Evolutionary conservation across 192 early-diverging fungal genomes (phyloP), one percentile per base, ranked within the genome.

Genomic region (Backusella westeae): DNA sequence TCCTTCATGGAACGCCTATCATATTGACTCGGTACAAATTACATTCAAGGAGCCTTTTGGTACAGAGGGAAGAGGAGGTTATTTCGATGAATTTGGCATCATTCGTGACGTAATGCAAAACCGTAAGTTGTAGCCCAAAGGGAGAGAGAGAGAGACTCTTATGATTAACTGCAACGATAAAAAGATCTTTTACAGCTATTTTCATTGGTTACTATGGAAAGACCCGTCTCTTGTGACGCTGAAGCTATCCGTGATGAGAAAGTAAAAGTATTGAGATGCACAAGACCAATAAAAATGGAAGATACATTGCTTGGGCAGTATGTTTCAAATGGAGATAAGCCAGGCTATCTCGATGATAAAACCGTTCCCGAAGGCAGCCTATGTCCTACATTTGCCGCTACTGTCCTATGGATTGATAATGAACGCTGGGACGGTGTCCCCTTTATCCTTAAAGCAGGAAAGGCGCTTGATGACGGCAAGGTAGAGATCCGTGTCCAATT

Each of bases 71-170:
- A 92, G 97, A 75, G 97, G 97, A 71, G 97, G 97, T 6, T 98
- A 98, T 92, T 97, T 98, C 94, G 93, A 98, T 81, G 94, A 97
- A 80, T 96, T 96, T 87, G 96, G 96, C 41, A 97, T 98, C 46
- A 96, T 99, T 76, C 95, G 97, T 73, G 97, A 99, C 77, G 97
- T 99, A 41, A 92, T 94, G 89, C 94, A 95, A 87, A 95, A 95
- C 85, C 93, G 87, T 89, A 84, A 73, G 85, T 32, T 32, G 32
- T 83, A 67, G 7, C 17, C 2, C 2, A 59, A 26, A 73, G 76
- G 19, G 69, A 42, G 38, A 10, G 38, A 42, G 38, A 10, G 38
- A 39, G 38, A 39, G 38, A 12, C 38, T 41, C 4, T 19, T 36
- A 69, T 17, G 67, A 32, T 75, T 72, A 39, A 4, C 19, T 17